Evolutionary conservation across 768 basidiomycete genomes (phyloP), one percentile per base, ranked within the genome.

Genomic region (Collybia mongolica): DNA sequence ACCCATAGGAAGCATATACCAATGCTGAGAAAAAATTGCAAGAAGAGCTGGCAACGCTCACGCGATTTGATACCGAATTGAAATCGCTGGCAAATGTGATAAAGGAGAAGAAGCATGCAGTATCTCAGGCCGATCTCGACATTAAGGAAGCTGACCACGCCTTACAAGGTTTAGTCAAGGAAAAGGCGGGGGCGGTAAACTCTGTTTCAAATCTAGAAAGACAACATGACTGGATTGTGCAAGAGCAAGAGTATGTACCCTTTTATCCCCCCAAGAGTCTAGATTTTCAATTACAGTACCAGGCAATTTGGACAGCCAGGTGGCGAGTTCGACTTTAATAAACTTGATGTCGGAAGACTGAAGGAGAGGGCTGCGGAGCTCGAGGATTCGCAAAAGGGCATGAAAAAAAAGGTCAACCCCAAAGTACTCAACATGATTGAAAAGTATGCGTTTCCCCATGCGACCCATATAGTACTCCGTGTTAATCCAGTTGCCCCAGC

Each of bases 401-500:
- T 93, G 84, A 95, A 93, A 73, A 93, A 93, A 73, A 97, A 95
- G 66, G 79, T 98, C 60, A 98, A 99, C 59, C 86, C 87, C 2
- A 97, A 96, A 66, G 94, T 93, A 40, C 84, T 97, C 74, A 91
- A 87, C 58, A 95, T 95, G 90, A 91, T 98, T 44, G 96, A 97
- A 57, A 87, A 81, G 93, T 97, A 54, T 52, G 84, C 32, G n/a
- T 11, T 9, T 32, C 32, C 6, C 7, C 32, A 14, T 37, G 53
- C 2, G 35, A 44, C 18, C 11, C 9, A 18, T 20, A 17, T 15
- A 41, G 15, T 3, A n/a, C 5, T 11, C 28, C 18, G 12, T 6
- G 39, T 32, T 8, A 42, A 24, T 8, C 53, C 22, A 8, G 14
- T n/a, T 20, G 7, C 29, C 41, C 11, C 59, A 97, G 94, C 48